phyloP scores from a whole-genome alignment of 2,329 filamentous ascomycete species.

The Coniochaeta sp. region DNA sequence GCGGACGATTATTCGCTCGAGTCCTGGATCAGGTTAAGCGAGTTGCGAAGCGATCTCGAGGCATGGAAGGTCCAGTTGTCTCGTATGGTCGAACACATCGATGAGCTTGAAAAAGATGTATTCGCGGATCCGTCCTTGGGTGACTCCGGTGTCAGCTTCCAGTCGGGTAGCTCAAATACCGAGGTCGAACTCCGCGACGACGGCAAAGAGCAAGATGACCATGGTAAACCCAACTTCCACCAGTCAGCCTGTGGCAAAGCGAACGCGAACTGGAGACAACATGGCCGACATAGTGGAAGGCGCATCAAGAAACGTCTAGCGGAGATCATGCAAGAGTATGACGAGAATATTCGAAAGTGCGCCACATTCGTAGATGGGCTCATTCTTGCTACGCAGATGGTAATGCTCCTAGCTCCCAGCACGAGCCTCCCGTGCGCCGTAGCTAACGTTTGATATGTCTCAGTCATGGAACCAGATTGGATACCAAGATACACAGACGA shows the following conservation, averaged over 20 bases:
- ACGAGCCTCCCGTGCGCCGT: not conserved
- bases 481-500: not conserved
- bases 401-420: not conserved
- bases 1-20: slow-evolving; percentile 4
- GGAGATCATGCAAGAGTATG: slow-evolving; percentile 10
- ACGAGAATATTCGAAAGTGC: slow-evolving; percentile 9
- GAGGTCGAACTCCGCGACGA: not conserved
- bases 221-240: not conserved
- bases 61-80: slow-evolving; percentile 13
- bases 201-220: not conserved
- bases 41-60: slow-evolving; percentile 10
- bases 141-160: not conserved
- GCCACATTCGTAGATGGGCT: slow-evolving; percentile 13
- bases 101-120: slow-evolving; percentile 2
- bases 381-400: slow-evolving; percentile 10
- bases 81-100: slow-evolving; percentile 14
- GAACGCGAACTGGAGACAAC: slow-evolving; percentile 1
- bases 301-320: slow-evolving; percentile 9
- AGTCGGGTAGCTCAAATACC: not conserved
- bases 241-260: not conserved
- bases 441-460: not conserved
- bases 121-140: not conserved
- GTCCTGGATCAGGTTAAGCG: slow-evolving; percentile 14
- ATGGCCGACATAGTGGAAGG: slow-evolving; percentile 4
- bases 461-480: not conserved